These are phyloP conservation scores for Favolaschia claudopus DNA, from an alignment of 768 basidiomycete species.

Conservation along the genomic window DNA sequence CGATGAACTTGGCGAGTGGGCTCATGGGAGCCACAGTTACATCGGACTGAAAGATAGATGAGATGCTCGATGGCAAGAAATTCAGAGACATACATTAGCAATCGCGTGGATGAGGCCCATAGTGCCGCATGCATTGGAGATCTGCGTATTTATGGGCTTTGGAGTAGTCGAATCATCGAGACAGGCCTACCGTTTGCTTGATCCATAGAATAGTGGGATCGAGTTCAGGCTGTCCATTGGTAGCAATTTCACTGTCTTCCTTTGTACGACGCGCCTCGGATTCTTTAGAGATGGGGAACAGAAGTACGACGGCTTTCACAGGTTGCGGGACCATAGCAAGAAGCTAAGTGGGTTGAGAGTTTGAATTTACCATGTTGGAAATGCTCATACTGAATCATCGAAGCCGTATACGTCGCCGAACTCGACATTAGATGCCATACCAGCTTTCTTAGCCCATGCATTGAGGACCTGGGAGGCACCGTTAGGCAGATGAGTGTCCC, in stretches of 20 bases:
- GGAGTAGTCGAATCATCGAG: not conserved
- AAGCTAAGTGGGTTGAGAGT: too few species aligned
- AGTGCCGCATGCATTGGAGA: conserved; percentile 86
- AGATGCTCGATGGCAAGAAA: not conserved
- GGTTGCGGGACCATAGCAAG: conserved; percentile 74
- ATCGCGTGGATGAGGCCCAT: conserved; percentile 87
- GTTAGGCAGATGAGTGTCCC: conserved; percentile 8
- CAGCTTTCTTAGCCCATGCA: conserved; percentile 75
- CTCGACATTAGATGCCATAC: conserved; percentile 57
- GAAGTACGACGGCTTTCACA: conserved; percentile 82
- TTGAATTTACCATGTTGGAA: too few species aligned
- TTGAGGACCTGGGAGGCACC: conserved; percentile 53
- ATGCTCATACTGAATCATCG: conserved; percentile 62
- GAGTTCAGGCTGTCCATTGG: conserved; percentile 52
- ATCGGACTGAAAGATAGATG: conserved; percentile 51
- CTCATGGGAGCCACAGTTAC: conserved; percentile 63
- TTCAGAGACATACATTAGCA: conserved; percentile 66
- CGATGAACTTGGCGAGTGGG: conserved; percentile 72
- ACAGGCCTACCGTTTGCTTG: conserved; percentile 80
- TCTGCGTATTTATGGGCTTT: conserved; percentile 48
- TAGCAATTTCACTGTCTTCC: conserved; percentile 66
- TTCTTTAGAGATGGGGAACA: conserved; percentile 76
- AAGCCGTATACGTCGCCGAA: conserved; percentile 81
- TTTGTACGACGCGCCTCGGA: conserved; percentile 57
- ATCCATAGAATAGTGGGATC: conserved; percentile 83